A percentile compares a stretch with the other conserved stretches of the same genome.
These are phyloP conservation scores for Rhodosporidiobolus sp. DNA, from an alignment of 768 basidiomycete genomes.

Conservation along the genomic window DNA sequence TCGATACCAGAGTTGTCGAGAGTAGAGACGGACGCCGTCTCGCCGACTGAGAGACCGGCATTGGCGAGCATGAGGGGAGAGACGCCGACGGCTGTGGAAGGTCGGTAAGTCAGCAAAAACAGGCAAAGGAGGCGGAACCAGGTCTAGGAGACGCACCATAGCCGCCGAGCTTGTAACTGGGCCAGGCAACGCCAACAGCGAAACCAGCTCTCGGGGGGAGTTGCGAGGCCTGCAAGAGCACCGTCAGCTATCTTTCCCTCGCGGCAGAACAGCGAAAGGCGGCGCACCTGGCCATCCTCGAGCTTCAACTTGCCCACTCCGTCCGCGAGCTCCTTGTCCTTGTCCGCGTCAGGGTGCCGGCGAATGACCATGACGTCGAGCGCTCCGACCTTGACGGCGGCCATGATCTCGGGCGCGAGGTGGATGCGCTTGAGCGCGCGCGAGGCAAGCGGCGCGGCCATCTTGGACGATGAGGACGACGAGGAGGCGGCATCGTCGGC, in stretches of 20 bases:
- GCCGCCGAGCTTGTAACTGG: constrained; percentile 32
- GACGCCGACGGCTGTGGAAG: constrained; percentile 15
- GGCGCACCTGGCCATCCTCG: constrained; percentile 7
- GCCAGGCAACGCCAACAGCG: constrained; percentile 37
- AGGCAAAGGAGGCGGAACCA: too few relatives aligned
- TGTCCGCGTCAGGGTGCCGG: not conserved
- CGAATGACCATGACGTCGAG: constrained; percentile 33
- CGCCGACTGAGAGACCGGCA: constrained; percentile 13
- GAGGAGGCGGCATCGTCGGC: not conserved
- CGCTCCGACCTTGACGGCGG: constrained; percentile 37
- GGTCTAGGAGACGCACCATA: not conserved
- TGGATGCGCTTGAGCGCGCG: constrained; percentile 37
- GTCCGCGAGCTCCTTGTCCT: constrained; percentile 8
- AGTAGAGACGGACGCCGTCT: constrained; percentile 16
- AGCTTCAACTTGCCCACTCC: constrained; percentile 21
- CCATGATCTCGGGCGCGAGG: constrained; percentile 39
- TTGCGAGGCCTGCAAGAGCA: not conserved
- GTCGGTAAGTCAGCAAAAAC: too few relatives aligned
- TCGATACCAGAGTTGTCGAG: constrained; percentile 32
- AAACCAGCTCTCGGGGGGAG: not conserved
- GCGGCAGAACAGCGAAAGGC: not conserved
- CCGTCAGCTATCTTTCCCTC: not conserved
- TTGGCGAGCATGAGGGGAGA: constrained; percentile 32
- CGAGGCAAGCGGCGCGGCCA: constrained; percentile 16
- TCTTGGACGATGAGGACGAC: not conserved